These are phyloP conservation scores for Pseudogymnoascus sp. DNA, from an alignment of 2,329 filamentous ascomycete species.

Conservation along the genomic window DNA sequence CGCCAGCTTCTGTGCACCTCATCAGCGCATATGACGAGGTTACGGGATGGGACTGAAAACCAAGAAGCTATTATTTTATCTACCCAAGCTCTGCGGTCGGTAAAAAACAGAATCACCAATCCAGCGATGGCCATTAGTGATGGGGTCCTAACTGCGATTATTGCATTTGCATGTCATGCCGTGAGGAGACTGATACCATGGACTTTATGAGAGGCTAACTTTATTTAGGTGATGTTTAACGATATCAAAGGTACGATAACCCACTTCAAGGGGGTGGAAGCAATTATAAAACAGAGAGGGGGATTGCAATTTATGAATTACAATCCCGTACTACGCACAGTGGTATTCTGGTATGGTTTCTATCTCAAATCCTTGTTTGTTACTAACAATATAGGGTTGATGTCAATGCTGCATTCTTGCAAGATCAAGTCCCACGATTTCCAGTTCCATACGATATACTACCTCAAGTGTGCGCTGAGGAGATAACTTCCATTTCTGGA, in stretches of 20 bases:
- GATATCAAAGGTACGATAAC: constrained; percentile 9
- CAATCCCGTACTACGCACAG: constrained; percentile 11
- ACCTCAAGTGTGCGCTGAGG: background rate
- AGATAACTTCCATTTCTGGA: background rate
- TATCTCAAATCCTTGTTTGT: background rate
- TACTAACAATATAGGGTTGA: constrained; percentile 11
- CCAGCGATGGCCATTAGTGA: constrained; percentile 7
- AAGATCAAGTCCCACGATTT: constrained; percentile 11
- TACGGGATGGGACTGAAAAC: constrained; percentile 9
- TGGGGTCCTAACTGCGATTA: constrained; percentile 10
- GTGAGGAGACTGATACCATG: background rate
- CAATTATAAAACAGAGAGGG: constrained; percentile 12
- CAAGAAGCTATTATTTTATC: constrained; percentile 14
- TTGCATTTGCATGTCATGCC: constrained; percentile 14
- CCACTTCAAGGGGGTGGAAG: constrained; percentile 12
- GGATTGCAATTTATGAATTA: constrained; percentile 5
- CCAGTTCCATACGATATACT: constrained; percentile 12
- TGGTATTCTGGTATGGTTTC: constrained; percentile 14
- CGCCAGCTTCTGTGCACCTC: constrained; percentile 15
- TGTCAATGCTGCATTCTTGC: constrained; percentile 13
- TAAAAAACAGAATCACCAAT: constrained; percentile 12
- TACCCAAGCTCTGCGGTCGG: constrained; percentile 12
- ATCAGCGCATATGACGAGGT: constrained; percentile 10
- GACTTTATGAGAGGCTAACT: background rate
- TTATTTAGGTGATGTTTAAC: constrained; percentile 14